These are phyloP conservation scores for Stropharia rugosoannulata DNA, from an alignment of 768 basidiomycete species.

Conservation along the genomic window DNA sequence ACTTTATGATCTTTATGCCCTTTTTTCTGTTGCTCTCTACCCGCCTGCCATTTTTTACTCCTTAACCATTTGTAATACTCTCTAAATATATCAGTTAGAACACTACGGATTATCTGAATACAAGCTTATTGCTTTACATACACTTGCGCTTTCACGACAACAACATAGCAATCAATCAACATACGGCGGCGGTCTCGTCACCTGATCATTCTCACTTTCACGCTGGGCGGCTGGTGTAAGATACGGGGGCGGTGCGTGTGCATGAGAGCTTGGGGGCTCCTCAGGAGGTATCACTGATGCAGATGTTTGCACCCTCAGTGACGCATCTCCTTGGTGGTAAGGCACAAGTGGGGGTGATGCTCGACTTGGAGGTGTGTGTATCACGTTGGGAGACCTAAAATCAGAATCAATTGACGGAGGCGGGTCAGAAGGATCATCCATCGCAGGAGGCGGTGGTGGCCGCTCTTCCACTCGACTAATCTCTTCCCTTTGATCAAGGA, in stretches of 20 bases:
- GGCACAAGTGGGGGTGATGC: conserved; percentile 32
- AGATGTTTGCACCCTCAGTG: conserved; percentile 12
- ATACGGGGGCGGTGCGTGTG: conserved; percentile 80
- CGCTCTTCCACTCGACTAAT: conserved; percentile 31
- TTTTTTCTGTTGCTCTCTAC: conserved; percentile 19
- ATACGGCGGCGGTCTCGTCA: conserved; percentile 61
- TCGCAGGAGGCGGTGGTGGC: conserved; percentile 72
- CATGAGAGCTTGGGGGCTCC: conserved; percentile 39
- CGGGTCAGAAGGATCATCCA: conserved; percentile 88
- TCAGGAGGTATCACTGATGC: conserved; percentile 32
- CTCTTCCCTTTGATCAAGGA: conserved; percentile 51
- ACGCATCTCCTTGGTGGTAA: conserved; percentile 21
- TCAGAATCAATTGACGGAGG: conserved; percentile 87
- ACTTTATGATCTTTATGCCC: conserved; percentile 30
- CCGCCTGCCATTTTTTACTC: conserved; percentile 16
- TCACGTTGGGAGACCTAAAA: conserved; percentile 52
- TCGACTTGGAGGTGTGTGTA: conserved; percentile 32
- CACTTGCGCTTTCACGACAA: neutral
- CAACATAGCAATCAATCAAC: conserved; percentile 39
- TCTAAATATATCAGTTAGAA: conserved; percentile 26
- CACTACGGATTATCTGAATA: conserved; percentile 16
- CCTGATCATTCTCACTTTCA: conserved; percentile 47
- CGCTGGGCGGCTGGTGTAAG: conserved; percentile 49
- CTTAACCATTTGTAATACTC: conserved; percentile 23
- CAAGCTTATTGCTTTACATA: conserved; percentile 5